Conservation (phyloP, 352 stramenopile species). For the Pythium folliculosum region DNA sequence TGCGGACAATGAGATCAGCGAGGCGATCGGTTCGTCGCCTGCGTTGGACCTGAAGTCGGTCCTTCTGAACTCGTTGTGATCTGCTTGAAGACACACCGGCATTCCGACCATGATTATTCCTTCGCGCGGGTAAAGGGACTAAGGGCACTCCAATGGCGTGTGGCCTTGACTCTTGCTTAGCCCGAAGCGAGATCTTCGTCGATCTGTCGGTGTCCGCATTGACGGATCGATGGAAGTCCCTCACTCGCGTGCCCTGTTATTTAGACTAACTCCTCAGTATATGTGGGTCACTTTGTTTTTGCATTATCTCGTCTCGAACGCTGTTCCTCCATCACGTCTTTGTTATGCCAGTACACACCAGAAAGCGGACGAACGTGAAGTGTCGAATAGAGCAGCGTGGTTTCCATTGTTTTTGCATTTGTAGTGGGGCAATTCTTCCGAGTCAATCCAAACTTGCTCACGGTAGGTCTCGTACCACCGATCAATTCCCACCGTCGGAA, state of each 20-base stretch:
- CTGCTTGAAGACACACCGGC: slow-evolving; percentile 1
- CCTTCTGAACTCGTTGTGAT: slow-evolving; percentile 18
- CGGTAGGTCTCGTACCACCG: background rate
- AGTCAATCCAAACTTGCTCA: background rate
- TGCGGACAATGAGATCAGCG: slow-evolving; percentile 2
- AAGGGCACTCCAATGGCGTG: background rate
- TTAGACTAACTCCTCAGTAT: slow-evolving; percentile 20
- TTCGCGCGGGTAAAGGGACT: slow-evolving; percentile 6
- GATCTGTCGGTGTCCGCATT: slow-evolving; percentile 12
- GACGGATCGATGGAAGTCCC: slow-evolving; percentile 16
- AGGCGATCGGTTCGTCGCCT: slow-evolving; percentile 12
- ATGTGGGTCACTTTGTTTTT: slow-evolving; percentile 21
- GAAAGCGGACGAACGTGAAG: too few relatives aligned
- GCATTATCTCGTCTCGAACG: background rate
- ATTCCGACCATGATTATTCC: slow-evolving; percentile 13
- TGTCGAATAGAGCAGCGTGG: too few relatives aligned
- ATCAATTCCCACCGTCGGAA: background rate
- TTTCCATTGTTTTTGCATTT: background rate
- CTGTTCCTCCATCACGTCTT: too few relatives aligned
- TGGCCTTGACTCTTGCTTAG: background rate
- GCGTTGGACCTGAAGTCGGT: slow-evolving; percentile 23
- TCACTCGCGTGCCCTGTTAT: slow-evolving; percentile 19
- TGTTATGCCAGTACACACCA: too few relatives aligned
- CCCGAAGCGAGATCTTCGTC: background rate
- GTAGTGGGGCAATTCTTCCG: background rate